A percentile compares a stretch with the other conserved stretches of the same genome.
Evolutionary conservation across 768 basidiomycete genomes (phyloP).

Genomic region (Chalciporus pseudorubinellus): DNA sequence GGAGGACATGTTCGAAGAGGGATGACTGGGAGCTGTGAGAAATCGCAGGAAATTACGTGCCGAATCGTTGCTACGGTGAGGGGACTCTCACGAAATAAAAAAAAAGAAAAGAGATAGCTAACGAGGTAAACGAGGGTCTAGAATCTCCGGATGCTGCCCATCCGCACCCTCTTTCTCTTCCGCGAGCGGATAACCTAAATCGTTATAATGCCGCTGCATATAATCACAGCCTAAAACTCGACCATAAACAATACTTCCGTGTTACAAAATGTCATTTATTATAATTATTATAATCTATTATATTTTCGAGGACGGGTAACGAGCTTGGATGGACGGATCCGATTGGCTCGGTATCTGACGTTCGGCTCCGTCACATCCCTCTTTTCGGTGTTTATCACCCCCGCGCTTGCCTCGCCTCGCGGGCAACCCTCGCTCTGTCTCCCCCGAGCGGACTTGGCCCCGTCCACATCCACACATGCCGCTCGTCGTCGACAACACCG

Average conservation of each 20-base stretch:
- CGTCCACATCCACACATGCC: constrained; percentile 33
- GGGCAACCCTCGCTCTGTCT: constrained; percentile 47
- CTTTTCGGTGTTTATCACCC: constrained; percentile 51
- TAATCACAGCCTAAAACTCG: neutral
- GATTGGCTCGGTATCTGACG: constrained; percentile 61
- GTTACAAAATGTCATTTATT: neutral
- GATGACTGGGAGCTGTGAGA: neutral
- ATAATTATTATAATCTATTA: constrained; percentile 27
- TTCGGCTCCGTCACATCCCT: constrained; percentile 44
- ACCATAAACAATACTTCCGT: neutral
- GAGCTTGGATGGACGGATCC: constrained; percentile 37
- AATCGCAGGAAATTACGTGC: neutral
- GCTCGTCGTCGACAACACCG: constrained; percentile 59
- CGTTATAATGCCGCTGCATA: constrained; percentile 2
- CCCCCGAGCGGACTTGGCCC: constrained; percentile 50
- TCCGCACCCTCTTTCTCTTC: neutral
- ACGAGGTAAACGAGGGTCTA: neutral
- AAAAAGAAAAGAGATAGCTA: neutral
- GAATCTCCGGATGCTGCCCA: neutral
- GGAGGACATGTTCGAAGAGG: constrained; percentile 1
- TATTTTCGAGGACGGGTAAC: constrained; percentile 28
- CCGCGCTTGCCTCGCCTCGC: constrained; percentile 65
- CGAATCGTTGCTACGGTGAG: neutral
- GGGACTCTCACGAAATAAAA: neutral
- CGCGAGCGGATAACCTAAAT: constrained; percentile 7